These are phyloP conservation scores for Puccinia coronata DNA, from an alignment of 1,284 basidiomycete genomes.

Conservation along the genomic window DNA sequence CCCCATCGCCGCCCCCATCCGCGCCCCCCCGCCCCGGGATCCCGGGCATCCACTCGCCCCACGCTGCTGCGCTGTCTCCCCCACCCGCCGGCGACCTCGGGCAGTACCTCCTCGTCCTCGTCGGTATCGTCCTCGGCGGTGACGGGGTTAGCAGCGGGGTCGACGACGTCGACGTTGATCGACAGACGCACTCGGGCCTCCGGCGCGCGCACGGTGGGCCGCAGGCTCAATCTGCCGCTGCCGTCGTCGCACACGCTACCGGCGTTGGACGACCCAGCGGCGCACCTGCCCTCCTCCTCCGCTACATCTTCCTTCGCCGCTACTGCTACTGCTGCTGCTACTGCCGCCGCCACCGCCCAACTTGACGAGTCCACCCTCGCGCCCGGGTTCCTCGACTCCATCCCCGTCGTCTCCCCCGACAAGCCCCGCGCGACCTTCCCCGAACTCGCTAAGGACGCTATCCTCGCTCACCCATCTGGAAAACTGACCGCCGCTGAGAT, in stretches of 20 bases:
- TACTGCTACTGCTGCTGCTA: too few species aligned
- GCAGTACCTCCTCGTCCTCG: too few species aligned
- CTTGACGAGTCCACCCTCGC: constrained; percentile 33
- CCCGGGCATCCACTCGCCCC: background rate
- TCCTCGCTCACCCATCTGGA: constrained; percentile 31
- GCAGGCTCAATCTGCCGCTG: constrained; percentile 37
- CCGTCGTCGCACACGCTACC: constrained; percentile 39
- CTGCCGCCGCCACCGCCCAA: too few species aligned
- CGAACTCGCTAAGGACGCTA: constrained; percentile 48
- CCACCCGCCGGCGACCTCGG: background rate
- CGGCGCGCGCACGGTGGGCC: constrained; percentile 20
- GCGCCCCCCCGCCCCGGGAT: background rate
- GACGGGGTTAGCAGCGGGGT: background rate
- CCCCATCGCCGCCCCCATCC: background rate
- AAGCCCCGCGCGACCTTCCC: constrained; percentile 40
- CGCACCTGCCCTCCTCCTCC: background rate
- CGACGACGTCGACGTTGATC: background rate
- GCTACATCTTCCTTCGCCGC: too few species aligned
- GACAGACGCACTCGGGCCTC: constrained; percentile 42
- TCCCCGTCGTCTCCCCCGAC: constrained; percentile 27
- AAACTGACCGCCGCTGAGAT: constrained; percentile 50
- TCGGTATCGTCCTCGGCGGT: too few species aligned
- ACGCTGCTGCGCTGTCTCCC: background rate
- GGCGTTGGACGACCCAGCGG: background rate
- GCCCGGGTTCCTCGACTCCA: constrained; percentile 44